phyloP scores from a whole-genome alignment of 495 filamentous ascomycete species.

The Podospora anserina region DNA sequence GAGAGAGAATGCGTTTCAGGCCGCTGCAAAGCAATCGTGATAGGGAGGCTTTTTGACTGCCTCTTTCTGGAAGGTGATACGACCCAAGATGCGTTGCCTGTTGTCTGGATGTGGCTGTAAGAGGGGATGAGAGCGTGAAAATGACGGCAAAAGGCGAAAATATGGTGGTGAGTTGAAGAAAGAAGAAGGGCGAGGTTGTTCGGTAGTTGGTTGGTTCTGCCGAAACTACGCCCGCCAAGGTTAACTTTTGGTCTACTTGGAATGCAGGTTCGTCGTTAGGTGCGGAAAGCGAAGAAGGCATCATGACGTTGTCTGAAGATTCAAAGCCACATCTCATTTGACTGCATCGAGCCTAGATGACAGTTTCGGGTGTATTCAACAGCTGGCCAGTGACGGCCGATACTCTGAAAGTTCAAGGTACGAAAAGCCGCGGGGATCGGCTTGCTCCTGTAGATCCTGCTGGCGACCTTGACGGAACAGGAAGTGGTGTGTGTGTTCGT shows the following conservation, averaged over 20 bases:
- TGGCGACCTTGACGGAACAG: background rate
- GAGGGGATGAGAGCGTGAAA: background rate
- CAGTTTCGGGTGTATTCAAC: background rate
- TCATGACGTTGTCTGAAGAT: background rate
- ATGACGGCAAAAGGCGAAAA: background rate
- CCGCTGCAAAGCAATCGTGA: background rate
- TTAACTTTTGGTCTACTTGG: background rate
- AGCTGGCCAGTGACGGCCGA: no score
- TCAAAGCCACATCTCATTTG: background rate
- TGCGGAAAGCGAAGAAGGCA: background rate
- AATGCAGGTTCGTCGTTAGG: background rate
- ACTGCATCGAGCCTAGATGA: background rate
- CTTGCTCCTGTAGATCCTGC: background rate
- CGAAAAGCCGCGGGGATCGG: background rate
- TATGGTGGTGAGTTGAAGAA: background rate
- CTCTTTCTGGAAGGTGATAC: background rate
- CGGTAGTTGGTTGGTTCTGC: background rate
- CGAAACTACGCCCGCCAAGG: background rate
- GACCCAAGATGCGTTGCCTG: background rate
- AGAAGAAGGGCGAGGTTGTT: background rate
- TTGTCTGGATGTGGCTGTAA: background rate
- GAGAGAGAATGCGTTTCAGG: background rate
- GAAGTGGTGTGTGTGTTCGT: background rate
- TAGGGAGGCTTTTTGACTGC: background rate
- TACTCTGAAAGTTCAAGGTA: background rate